phyloP scores from a whole-genome alignment of 2,329 filamentous ascomycete species.

The Fusarium udum region DNA sequence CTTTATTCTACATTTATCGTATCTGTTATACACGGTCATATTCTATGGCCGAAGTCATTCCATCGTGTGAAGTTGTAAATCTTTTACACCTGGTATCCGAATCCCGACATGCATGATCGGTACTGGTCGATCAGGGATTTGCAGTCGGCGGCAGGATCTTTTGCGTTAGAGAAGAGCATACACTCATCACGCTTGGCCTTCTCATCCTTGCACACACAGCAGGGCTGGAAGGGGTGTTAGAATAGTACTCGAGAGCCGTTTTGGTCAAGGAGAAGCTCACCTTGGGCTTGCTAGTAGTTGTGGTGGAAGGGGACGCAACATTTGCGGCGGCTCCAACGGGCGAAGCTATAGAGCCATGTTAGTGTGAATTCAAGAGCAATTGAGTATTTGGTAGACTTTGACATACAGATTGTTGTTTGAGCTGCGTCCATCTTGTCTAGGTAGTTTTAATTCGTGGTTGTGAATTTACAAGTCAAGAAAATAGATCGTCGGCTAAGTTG shows the following conservation, averaged over 20 bases:
- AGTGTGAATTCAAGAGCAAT: not conserved
- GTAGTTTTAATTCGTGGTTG: constrained; percentile 20
- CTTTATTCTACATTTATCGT: constrained; percentile 39
- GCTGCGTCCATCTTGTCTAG: constrained; percentile 46
- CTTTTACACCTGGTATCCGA: constrained; percentile 78
- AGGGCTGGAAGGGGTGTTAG: constrained; percentile 69
- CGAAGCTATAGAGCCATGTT: constrained; percentile 24
- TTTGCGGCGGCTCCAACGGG: constrained; percentile 41
- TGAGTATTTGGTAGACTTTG: not conserved
- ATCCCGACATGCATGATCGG: constrained; percentile 90
- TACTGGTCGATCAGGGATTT: constrained; percentile 84
- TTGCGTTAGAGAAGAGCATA: constrained; percentile 93
- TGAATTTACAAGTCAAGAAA: constrained; percentile 29
- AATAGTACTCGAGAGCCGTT: constrained; percentile 22
- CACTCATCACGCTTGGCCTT: constrained; percentile 95
- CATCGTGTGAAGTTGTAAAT: not conserved
- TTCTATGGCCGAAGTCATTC: constrained; percentile 16
- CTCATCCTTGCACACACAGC: constrained; percentile 97
- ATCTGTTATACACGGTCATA: constrained; percentile 36
- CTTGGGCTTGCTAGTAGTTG: constrained; percentile 54
- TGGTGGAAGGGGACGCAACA: constrained; percentile 43
- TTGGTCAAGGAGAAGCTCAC: constrained; percentile 42
- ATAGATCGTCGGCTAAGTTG: constrained; percentile 17
- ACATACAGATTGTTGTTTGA: constrained; percentile 42
- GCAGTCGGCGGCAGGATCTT: constrained; percentile 87